Conservation (phyloP, 768 basidiomycete species). For the Tylopilus cervinicoccineus region DNA sequence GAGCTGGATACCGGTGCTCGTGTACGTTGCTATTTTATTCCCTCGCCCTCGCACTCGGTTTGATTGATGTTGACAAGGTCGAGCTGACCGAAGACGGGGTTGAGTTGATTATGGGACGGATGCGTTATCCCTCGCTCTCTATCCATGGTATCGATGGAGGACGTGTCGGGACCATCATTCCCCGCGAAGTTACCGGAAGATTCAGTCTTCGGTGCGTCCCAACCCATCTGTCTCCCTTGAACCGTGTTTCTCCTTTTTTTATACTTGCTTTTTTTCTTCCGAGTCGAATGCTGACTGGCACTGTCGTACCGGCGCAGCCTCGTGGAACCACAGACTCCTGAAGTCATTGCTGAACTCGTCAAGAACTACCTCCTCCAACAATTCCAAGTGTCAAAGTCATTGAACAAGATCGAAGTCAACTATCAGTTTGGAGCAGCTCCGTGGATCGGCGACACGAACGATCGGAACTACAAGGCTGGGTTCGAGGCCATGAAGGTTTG, state of each 20-base stretch:
- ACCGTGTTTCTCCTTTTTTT: not conserved
- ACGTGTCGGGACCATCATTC: conserved; percentile 1
- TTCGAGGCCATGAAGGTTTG: conserved; percentile 68
- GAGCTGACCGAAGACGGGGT: conserved; percentile 1
- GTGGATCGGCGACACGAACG: conserved; percentile 74
- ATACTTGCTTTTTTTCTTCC: not conserved
- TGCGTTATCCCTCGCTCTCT: conserved; percentile 5
- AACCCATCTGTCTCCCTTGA: too few species aligned
- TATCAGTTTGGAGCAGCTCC: conserved; percentile 72
- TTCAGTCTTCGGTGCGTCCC: conserved; percentile 4
- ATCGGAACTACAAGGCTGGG: conserved; percentile 89
- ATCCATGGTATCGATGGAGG: conserved; percentile 4
- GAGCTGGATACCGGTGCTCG: not conserved
- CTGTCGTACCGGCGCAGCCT: conserved; percentile 38
- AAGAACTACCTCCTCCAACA: conserved; percentile 61
- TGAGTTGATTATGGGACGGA: conserved; percentile 5
- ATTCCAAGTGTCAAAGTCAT: conserved; percentile 75
- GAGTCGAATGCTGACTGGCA: too few species aligned
- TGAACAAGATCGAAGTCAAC: conserved; percentile 71
- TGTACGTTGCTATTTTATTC: not conserved
- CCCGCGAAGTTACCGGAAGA: not conserved
- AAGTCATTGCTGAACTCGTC: conserved; percentile 62
- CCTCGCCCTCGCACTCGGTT: not conserved
- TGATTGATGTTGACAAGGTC: not conserved
- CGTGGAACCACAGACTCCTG: conserved; percentile 79